These are phyloP conservation scores for Pestalotiopsis sp. DNA, from an alignment of 2,329 filamentous ascomycete genomes.

Conservation along the genomic window DNA sequence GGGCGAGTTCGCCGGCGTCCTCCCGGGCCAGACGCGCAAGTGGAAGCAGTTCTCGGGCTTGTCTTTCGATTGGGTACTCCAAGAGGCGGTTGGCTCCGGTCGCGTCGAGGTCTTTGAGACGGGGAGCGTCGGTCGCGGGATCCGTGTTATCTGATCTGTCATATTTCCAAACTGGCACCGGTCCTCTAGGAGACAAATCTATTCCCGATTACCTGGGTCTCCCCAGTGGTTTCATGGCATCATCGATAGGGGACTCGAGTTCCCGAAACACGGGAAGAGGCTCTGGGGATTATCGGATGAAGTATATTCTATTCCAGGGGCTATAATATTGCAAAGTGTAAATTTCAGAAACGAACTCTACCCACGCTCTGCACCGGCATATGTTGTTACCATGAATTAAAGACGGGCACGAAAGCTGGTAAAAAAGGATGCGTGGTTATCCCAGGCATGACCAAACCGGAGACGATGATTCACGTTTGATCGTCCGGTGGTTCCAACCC, in stretches of 20 bases:
- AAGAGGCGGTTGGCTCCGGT: slow-evolving; percentile 71
- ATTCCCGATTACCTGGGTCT: neutral
- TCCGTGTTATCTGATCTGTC: slow-evolving; percentile 46
- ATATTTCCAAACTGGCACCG: neutral
- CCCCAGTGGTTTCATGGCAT: neutral
- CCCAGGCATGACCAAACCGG: neutral
- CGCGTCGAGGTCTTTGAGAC: slow-evolving; percentile 76
- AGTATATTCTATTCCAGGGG: no score
- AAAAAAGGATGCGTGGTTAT: no score
- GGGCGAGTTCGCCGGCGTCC: slow-evolving; percentile 58
- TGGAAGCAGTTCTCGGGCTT: slow-evolving; percentile 74
- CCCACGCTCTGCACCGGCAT: no score
- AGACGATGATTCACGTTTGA: neutral
- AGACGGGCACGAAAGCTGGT: no score
- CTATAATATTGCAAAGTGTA: no score
- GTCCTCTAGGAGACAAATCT: neutral
- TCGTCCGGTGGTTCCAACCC: neutral
- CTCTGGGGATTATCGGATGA: no score
- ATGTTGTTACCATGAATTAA: no score
- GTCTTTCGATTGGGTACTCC: slow-evolving; percentile 71
- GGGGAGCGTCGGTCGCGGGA: slow-evolving; percentile 69
- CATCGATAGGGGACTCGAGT: no score
- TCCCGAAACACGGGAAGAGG: no score
- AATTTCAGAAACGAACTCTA: no score
- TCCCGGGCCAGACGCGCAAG: slow-evolving; percentile 65